These are phyloP conservation scores for Tolypocladium album DNA, from an alignment of 2,329 filamentous ascomycete species.

Conservation along the genomic window DNA sequence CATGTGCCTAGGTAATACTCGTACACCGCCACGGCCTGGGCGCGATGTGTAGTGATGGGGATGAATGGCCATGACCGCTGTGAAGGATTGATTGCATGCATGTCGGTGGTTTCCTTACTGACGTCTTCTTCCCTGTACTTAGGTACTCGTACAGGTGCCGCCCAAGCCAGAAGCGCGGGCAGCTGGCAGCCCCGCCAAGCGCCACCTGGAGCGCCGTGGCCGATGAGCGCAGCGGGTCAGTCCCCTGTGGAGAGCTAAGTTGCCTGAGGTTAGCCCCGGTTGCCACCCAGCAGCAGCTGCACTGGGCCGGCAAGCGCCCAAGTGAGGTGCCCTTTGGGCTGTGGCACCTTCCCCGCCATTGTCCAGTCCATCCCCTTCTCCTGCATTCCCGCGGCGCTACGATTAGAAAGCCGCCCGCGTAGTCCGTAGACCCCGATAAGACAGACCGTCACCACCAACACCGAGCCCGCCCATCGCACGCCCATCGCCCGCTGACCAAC, in stretches of 20 bases:
- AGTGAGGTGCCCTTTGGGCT: not conserved
- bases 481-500: not conserved
- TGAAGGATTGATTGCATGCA: not conserved
- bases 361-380: not conserved
- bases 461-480: not conserved
- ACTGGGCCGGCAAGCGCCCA: no score
- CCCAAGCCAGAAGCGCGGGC: no score
- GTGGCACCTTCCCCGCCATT: not conserved
- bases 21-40: not conserved
- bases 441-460: not conserved
- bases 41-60: not conserved
- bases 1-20: not conserved
- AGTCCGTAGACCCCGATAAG: not conserved
- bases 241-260: no score
- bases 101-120: no score
- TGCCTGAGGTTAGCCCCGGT: no score
- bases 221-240: no score
- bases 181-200: not conserved
- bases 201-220: not conserved
- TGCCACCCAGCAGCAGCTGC: no score
- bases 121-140: no score
- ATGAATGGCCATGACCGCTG: not conserved
- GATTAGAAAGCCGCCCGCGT: not conserved
- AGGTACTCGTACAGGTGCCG: no score
- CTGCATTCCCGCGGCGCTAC: conserved; percentile 4